Evolutionary conservation across 176 grass and related monocot species (phyloP).

Genomic region (Cenchrus fungigraminus): DNA sequence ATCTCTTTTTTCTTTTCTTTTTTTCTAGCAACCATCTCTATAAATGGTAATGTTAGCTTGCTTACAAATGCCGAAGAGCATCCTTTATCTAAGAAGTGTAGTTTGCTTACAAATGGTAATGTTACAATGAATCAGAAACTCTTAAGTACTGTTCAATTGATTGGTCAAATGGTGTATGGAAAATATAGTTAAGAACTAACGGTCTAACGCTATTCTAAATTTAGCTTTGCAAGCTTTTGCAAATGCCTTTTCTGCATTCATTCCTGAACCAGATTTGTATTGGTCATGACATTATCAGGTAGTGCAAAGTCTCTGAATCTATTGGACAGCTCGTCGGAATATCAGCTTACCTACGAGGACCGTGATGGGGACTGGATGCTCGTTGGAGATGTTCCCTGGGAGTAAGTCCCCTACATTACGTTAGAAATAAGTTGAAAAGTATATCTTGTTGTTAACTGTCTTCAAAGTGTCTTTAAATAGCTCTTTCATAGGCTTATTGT

Average conservation of each 20-base stretch:
- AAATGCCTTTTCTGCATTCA: background rate
- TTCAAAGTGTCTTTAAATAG: background rate
- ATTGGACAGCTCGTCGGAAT: conserved; percentile 62
- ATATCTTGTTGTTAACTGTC: background rate
- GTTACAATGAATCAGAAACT: background rate
- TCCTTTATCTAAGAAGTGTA: background rate
- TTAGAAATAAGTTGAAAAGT: background rate
- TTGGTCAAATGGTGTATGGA: conserved; percentile 9
- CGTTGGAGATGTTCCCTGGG: conserved; percentile 94
- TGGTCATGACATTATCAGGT: conserved; percentile 43
- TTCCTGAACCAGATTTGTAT: background rate
- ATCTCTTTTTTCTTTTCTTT: background rate
- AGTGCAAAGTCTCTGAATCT: conserved; percentile 49
- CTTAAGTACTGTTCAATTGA: background rate
- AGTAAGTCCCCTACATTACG: conserved; percentile 41
- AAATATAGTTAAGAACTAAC: background rate
- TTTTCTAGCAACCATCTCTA: background rate
- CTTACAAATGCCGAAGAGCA: background rate
- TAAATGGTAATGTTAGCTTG: background rate
- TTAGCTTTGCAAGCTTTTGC: background rate
- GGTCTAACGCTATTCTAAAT: background rate
- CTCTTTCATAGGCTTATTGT: conserved; percentile 24
- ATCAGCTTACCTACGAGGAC: conserved; percentile 87
- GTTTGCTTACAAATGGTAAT: background rate
- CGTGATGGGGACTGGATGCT: conserved; percentile 96